Evolutionary conservation across 305 asterid species (phyloP), one percentile per base, ranked within the genome.

Genomic region (Fraxinus ornus): DNA sequence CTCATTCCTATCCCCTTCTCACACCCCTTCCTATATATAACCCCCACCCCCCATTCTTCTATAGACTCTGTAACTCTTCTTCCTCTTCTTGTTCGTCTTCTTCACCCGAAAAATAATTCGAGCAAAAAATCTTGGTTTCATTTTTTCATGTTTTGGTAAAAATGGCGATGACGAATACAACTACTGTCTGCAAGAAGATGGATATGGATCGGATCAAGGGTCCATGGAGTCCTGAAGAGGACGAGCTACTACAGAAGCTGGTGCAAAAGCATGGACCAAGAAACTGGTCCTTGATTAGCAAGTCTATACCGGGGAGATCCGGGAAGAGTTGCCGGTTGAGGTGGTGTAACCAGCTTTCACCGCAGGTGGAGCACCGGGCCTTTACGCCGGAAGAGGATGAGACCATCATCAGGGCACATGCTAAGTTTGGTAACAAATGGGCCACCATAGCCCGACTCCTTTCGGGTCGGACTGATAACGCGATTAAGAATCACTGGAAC

Each of bases 271-370:
- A 94, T 79, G 99, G 99, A 7, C 92, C 98, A 0, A 81, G 97
- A 17, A 93, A 96, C 86, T 96, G 99, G 99, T 90, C 98, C 17
- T 79, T 90, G 22, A 94, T 96, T 76, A 87, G 98, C 85, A 91
- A 90, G 87, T 88, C 94, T 1, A 93, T 96, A 2, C 90, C 93
- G 0, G 98, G 98, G 0, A 85, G 98, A 82, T 91, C 98, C 84
- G 98, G 98, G 0, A 96, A 95, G 86, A 93, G 98, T 26, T 96
- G 99, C 86, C 92, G 99, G 35, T 84, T 96, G 41, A 85, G 99
- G 30, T 96, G 99, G 99, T 96, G 98, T 83, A 96, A 96, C 88
- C 99, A 96, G 91, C 93, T 95, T 49, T 94, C 98, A 0, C 99
- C 99, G 0, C 92, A 92, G 83, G 98, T 96, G 17, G 97, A 93